Evolutionary conservation across 2,329 filamentous ascomycete genomes (phyloP), one percentile per base, ranked within the genome.

Genomic region (Clarireedia monteithiana): DNA sequence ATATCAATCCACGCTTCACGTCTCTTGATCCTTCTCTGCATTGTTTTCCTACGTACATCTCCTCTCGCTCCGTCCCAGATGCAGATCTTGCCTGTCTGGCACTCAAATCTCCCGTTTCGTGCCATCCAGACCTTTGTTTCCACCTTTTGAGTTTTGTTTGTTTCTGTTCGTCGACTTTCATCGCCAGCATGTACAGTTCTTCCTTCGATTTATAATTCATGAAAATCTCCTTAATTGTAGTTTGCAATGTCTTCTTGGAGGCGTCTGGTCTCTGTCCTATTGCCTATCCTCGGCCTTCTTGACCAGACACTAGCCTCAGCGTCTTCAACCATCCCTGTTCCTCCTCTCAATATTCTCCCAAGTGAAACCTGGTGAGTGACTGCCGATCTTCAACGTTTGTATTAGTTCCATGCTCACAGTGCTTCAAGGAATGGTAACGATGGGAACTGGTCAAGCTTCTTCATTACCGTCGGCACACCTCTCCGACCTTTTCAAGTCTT

Each of bases 401-500:
- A 4, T 5, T 12, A 44, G 7, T 34, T 38, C 30, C 3, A 17
- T 40, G 17, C 44, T 56, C 27, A 56, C 48, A 24, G n/a, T 39
- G 15, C 26, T 30, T 24, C 23, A n/a, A 57, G 55, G 55, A 48
- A 53, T 48, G 55, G 55, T 26, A 53, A 53, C 38, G 85, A 88
- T 66, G 85, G 85, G 5, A 78, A 77, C 58, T 91, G 87, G 87
- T 88, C 84, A 14, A 81, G 84, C 7, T 83, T 88, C 61, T 74
- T 73, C 15, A 73, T 90, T 56, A 78, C 72, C 64, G 75, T 53
- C 24, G 55, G 55, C 34, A 53, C 50, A 48, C 55, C 50, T 53
- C 6, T 15, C 48, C 36, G 38, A 14, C 23, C 12, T 12, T 23
- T 53, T 12, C 12, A 48, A 24, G 70, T 73, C 3, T 65, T 73